Percentiles rank a stretch among this genome's conserved stretches.
These are phyloP conservation scores for Triticum aestivum DNA, from an alignment of 176 grass and related monocot species.

Conservation along the genomic window DNA sequence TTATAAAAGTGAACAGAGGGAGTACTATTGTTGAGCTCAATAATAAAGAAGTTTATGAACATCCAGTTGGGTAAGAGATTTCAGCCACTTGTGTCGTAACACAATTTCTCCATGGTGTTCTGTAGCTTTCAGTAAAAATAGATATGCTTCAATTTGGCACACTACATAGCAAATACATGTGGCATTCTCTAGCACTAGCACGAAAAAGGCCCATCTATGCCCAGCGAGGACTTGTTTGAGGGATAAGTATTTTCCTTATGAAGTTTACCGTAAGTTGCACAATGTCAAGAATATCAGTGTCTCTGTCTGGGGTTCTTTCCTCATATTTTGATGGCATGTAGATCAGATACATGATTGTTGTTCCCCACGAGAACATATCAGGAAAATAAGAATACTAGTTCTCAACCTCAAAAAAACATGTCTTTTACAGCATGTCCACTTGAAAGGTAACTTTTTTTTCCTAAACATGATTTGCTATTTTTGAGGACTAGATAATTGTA, in stretches of 20 bases:
- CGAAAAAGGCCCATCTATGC: neutral
- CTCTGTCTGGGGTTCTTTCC: neutral
- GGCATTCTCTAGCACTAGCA: neutral
- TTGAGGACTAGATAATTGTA: neutral
- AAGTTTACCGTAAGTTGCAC: neutral
- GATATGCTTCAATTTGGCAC: neutral
- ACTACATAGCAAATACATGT: neutral
- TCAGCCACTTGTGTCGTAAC: neutral
- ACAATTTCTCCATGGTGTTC: neutral
- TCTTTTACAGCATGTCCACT: neutral
- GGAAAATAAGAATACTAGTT: neutral
- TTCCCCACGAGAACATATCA: neutral
- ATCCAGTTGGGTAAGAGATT: neutral
- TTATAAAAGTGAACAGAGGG: too few species aligned
- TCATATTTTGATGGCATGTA: slow-evolving; percentile 24
- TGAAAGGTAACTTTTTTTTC: neutral
- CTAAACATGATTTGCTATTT: neutral
- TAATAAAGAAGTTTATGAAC: neutral
- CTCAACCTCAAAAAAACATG: neutral
- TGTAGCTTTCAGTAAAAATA: neutral
- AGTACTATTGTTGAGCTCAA: neutral
- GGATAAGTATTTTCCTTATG: neutral
- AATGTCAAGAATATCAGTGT: neutral
- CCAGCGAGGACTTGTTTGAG: neutral
- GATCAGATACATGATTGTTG: neutral